Conservation (phyloP, 2,329 filamentous ascomycete genomes). For the Parastagonospora nodorum region DNA sequence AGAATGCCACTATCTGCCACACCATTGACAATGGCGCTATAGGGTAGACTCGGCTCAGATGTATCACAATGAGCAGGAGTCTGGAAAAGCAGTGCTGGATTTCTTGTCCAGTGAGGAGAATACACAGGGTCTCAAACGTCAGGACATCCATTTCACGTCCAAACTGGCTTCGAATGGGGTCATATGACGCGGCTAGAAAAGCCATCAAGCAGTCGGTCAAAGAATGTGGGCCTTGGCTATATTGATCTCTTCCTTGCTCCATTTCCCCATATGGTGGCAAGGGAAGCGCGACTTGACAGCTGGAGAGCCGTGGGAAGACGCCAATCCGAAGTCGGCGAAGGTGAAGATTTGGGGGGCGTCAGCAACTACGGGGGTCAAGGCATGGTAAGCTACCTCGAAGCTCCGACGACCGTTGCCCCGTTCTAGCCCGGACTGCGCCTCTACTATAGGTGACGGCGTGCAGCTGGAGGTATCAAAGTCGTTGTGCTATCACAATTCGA, state of each 20-base stretch:
- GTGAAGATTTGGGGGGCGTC: slow-evolving; percentile 43
- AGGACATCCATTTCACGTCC: slow-evolving; percentile 79
- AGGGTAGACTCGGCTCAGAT: slow-evolving; percentile 66
- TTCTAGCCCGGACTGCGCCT: slow-evolving; percentile 2
- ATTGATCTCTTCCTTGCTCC: slow-evolving; percentile 82
- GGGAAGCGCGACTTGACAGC: slow-evolving; percentile 67
- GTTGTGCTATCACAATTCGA: slow-evolving; percentile 5
- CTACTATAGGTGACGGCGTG: background rate
- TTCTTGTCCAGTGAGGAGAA: slow-evolving; percentile 59
- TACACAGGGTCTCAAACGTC: slow-evolving; percentile 60
- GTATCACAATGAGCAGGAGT: slow-evolving; percentile 72
- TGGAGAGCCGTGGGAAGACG: slow-evolving; percentile 79
- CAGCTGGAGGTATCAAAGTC: slow-evolving; percentile 1
- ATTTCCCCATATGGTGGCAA: slow-evolving; percentile 77
- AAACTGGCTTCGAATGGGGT: slow-evolving; percentile 72
- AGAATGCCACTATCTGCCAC: slow-evolving; percentile 13
- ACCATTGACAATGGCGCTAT: slow-evolving; percentile 26
- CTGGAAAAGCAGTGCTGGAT: slow-evolving; percentile 66
- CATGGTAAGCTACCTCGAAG: slow-evolving; percentile 61
- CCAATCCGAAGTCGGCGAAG: slow-evolving; percentile 74
- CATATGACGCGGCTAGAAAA: slow-evolving; percentile 69
- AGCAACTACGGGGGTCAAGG: slow-evolving; percentile 73
- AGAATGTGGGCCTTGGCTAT: slow-evolving; percentile 71
- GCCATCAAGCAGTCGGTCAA: slow-evolving; percentile 70
- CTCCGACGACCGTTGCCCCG: slow-evolving; percentile 5